phyloP scores from a whole-genome alignment of 495 filamentous ascomycete genomes.

The Penicillium lividum region DNA sequence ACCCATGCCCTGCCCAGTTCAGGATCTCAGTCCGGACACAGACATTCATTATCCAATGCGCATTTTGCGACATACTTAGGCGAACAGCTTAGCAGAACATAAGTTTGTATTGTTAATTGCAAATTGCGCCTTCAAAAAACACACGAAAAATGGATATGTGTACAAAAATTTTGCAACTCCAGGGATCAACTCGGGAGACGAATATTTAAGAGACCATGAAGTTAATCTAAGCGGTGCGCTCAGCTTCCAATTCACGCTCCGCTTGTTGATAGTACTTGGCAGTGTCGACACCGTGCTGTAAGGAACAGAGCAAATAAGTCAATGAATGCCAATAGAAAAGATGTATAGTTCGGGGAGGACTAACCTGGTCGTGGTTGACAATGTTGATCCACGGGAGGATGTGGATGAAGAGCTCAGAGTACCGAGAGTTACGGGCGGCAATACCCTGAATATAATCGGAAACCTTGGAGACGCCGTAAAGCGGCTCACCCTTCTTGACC shows the following conservation, averaged over 20 bases:
- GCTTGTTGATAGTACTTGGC: constrained; percentile 97
- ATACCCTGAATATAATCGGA: constrained; percentile 91
- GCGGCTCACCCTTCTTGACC: constrained; percentile 84
- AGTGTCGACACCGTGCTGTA: constrained; percentile 91
- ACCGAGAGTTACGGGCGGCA: constrained; percentile 87
- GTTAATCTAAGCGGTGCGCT: constrained; percentile 47
- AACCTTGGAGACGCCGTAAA: constrained; percentile 81
- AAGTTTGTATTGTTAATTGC: constrained; percentile 28
- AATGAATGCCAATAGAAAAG: background rate
- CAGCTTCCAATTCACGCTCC: constrained; percentile 88
- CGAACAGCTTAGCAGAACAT: background rate
- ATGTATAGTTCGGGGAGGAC: constrained; percentile 7
- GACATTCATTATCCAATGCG: background rate
- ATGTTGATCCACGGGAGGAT: constrained; percentile 96
- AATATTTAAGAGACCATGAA: constrained; percentile 3
- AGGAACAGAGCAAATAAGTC: constrained; percentile 12
- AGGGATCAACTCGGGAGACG: constrained; percentile 2
- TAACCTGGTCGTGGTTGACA: constrained; percentile 87
- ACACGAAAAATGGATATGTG: constrained; percentile 31
- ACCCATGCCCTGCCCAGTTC: background rate
- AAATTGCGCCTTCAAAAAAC: constrained; percentile 28
- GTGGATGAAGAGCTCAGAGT: constrained; percentile 77
- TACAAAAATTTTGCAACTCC: constrained; percentile 31
- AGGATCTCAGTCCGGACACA: background rate
- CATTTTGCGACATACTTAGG: background rate